Conservation (phyloP, 2,329 filamentous ascomycete species). For the Aspergillus aculeatus region DNA sequence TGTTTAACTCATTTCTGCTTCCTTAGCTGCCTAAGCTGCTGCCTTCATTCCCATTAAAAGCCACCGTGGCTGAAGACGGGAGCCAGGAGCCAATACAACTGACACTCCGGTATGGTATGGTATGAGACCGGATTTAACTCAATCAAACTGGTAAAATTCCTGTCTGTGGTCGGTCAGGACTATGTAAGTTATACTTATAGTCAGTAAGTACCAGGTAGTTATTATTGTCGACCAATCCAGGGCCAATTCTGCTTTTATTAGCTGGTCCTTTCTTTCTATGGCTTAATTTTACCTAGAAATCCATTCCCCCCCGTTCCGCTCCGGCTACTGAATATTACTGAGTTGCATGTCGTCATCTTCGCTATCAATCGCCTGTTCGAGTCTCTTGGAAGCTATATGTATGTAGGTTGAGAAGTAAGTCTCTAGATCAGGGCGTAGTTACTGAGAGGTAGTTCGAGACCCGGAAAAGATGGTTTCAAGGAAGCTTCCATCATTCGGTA, state of each 20-base stretch:
- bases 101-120: neutral
- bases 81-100: neutral
- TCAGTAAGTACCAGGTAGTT: too few relatives aligned
- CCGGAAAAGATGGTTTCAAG: too few relatives aligned
- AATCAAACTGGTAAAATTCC: neutral
- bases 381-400: too few relatives aligned
- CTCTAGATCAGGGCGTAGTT: too few relatives aligned
- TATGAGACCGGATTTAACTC: neutral
- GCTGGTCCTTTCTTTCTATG: neutral
- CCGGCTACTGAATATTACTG: neutral
- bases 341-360: neutral
- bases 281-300: neutral
- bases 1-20: constrained; percentile 1
- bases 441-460: too few relatives aligned
- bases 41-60: constrained; percentile 15
- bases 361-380: neutral
- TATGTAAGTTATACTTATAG: neutral
- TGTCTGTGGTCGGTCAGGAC: neutral
- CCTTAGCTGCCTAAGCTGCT: constrained; percentile 13
- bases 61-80: constrained; percentile 19
- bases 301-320: neutral
- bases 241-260: neutral
- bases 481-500: too few relatives aligned
- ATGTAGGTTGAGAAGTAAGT: too few relatives aligned
- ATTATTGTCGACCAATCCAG: neutral